Base-by-base conservation (phyloP, 1,284 basidiomycete species). In the Papiliotrema nemorosa region DNA sequence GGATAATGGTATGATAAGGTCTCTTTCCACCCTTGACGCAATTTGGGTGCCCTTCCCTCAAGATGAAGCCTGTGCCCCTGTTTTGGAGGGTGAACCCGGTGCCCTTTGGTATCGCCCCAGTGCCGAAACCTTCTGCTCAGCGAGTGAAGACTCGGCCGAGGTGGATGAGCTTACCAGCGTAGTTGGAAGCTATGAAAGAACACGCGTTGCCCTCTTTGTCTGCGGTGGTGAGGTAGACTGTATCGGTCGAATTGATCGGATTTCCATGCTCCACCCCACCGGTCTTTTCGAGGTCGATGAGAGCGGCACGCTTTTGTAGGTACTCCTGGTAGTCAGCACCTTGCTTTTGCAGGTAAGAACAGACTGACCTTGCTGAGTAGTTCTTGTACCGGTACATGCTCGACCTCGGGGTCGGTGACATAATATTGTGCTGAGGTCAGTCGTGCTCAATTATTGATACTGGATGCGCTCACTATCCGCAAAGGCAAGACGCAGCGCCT, bases 81-180 rank as follows among this genome's bases (percentile, higher is more conserved):
- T 96, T 96, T 72, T 97, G 94, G 9, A 98, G 79, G 0, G 92
- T 97, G 69, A 98, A 97, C 0, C 94, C 94, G 64, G 90, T 94
- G 0, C 86, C 91, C 58, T 86, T 84, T 0, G 94, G 94, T 33
- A 97, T 80, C 22, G 91, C 91, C 81, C 72, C 74, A 0, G 75
- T 75, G 4, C 80, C 79, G 50, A 80, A 81, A 0, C 78, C 78
- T 59, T n/a, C 64, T 47, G 59, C 41, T 60, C 16, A 24, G 45
- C 24, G 43, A 3, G 31, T n/a, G 34, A 21, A 18, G 18, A 31
- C 40, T 29, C n/a, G 31, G 48, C 37, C 16, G 14, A 43, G 14
- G 18, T 13, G 18, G 10, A 36, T 20, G 27, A 27, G 16, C 80
- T 51, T 40, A 85, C 86, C 86, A 54, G 84, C 82, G 70, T 90